Evolutionary conservation across 2,329 filamentous ascomycete species (phyloP), one percentile per base, ranked within the genome.

Genomic region (Neofusicoccum kwambonambiense): DNA sequence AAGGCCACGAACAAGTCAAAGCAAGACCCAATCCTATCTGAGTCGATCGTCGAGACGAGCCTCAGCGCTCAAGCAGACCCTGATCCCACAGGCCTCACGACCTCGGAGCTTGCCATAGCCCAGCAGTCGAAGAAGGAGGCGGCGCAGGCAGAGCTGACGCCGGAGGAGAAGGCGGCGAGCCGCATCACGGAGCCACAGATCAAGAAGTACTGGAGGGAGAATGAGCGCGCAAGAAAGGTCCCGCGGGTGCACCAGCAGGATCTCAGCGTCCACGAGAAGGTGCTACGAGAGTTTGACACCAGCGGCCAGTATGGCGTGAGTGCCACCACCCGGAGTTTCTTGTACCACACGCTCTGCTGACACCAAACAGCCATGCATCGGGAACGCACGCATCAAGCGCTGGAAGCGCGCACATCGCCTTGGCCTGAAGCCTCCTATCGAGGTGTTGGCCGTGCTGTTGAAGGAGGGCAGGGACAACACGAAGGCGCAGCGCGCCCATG

Each of bases 281-380:
- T 98, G 31, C 78, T 98, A 72, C 84, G 94, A 68, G 91, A 97
- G 75, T 99, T 95, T 78, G 95, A 99, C 76, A 90, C 96, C 69
- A 95, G 89, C 73, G 91, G 86, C 66, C 91, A 97, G 72, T 99
- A 91, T 76, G 95, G 95, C 64, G 93, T 96, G 87, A 81, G 91
- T 69, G 67, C 70, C 68, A 68, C 56, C 64, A 37, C 41, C 17
- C 15, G 17, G 15, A 50, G 7, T 15, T 45, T 7, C 13, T 17
- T 17, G 47, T 49, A 22, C 42, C 13, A 47, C 4, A 8, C 64
- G 64, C 68, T 71, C 57, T 71, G 6, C 35, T 66, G 35, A 51
- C 39, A 44, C 41, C 49, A 19, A 31, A 50, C 72, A 96, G 92
- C 95, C 95, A 1, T 96, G 92, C 73, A 90, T 97, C 62, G 95